Evolutionary conservation across 257 asterid genomes (phyloP), one percentile per base, ranked within the genome.

Genomic region (Nicotiana tabacum): DNA sequence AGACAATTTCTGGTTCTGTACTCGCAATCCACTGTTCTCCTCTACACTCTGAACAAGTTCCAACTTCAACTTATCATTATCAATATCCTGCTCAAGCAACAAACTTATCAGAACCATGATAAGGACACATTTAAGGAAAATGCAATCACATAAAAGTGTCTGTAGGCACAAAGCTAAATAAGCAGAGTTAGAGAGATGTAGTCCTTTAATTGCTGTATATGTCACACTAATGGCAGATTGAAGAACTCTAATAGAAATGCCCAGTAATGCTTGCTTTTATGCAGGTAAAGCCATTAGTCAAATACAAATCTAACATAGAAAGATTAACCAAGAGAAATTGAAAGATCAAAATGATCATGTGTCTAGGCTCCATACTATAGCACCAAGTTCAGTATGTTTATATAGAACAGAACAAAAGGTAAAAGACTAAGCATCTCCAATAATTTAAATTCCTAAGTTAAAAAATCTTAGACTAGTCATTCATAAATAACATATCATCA

Each of bases 1-100:
- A 0, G 97, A 91, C 74, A 96, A 84, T 88, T 94, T 96, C 89
- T 91, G 97, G 80, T 93, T 94, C 83, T 95, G 98, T 62, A 95
- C 95, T 35, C 86, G 90, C 62, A 94, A 81, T 33, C 98, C 98
- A 81, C 97, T 96, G 57, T 93, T 95, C 86, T 94, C 98, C 85
- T 94, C 98, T 66, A 92, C 84, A 83, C 90, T 86, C 82, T 91
- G 97, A 39, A 94, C 92, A 37, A 83, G 96, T 87, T 93, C 97
- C 57, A 91, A 83, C 88, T 93, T 96, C 82, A 94, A 84, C 82
- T 90, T 92, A 88, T 93, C 98, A 82, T 90, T 93, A 84, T 96
- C 99, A n/a, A 91, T 83, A 86, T 91, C 98, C 99, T 96, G 90
- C 78, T 77, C 84, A 84, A 77, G 68, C 82, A 81, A 76, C 78